Base-by-base conservation (phyloP, 495 filamentous ascomycete genomes). In the Xylaria bambusicola region DNA sequence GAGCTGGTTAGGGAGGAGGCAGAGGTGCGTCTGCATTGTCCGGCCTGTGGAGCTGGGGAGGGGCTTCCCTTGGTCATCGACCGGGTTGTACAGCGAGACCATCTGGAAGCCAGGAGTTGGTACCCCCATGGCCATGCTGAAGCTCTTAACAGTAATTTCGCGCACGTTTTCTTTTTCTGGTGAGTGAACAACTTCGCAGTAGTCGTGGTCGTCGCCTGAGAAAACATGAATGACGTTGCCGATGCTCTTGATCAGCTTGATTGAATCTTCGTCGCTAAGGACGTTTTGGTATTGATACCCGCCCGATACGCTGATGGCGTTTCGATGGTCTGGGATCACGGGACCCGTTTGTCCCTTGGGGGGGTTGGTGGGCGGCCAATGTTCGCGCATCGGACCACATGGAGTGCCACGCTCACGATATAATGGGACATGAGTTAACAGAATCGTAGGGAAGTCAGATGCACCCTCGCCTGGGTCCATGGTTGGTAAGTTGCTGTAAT, bases 231-330 rank as follows among this genome's bases (percentile, higher is more conserved):
- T 72, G 17, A 96, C 85, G 47, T 91, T 86, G 18, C 91, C 90
- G 27, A 91, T 79, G 49, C 84, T 86, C 20, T 86, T 80, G 24
- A 96, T 73, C 13, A 97, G 68, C 31, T 85, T 82, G 15, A 84
- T 78, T 3, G 93, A 93, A 55, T 96, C 83, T 5, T 84, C 75
- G 36, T 83, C 82, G 13, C 82, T 84, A 23, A 98, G 82, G 6
- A 97, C 95, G 67, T 98, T 99, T 70, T 97, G 93, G 71, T 99
- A 99, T 69, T 98, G 95, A 72, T 95, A 96, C 17, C 95, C 95
- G 3, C 76, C 76, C 1, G 77, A 75, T 21, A 98, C 82, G 8
- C 75, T 77, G 62, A 99, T 88, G 12, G 93, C 83, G 67, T 93
- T 93, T 17, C 81, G 81, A 58, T 90, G 81, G 64, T 97, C 92